These are phyloP conservation scores for Cyberlindnera maritima DNA, from an alignment of 805 yeast species.

Conservation along the genomic window DNA sequence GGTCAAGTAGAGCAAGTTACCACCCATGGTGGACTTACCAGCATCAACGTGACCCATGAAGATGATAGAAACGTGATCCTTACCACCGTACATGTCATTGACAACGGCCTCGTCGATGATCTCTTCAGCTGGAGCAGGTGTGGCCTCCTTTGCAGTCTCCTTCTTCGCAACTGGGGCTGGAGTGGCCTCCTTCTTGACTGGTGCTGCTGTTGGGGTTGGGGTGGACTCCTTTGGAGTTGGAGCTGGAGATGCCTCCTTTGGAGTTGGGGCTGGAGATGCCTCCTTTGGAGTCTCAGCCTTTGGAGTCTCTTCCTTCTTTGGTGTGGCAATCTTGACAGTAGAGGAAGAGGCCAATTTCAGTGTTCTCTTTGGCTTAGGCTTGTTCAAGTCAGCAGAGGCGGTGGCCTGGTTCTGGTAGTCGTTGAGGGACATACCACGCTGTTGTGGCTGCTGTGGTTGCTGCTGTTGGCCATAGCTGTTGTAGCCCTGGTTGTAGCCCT, in stretches of 20 bases:
- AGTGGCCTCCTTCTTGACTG: slow-evolving; percentile 15
- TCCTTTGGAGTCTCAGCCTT: slow-evolving; percentile 27
- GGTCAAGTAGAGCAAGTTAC: slow-evolving; percentile 87
- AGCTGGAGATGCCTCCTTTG: slow-evolving; percentile 16
- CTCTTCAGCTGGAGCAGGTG: slow-evolving; percentile 45
- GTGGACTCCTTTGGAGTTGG: slow-evolving; percentile 27
- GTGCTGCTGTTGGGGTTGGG: slow-evolving; percentile 27
- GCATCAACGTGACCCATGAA: slow-evolving; percentile 99
- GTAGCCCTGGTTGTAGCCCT: slow-evolving; percentile 14
- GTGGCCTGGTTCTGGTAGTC: slow-evolving; percentile 67
- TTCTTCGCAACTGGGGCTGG: slow-evolving; percentile 19
- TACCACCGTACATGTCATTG: slow-evolving; percentile 92
- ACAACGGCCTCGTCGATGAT: slow-evolving; percentile 83
- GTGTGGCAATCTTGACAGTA: slow-evolving; percentile 59
- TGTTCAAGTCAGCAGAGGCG: slow-evolving; percentile 21
- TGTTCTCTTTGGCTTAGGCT: slow-evolving; percentile 48
- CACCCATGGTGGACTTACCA: slow-evolving; percentile 99
- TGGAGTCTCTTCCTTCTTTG: slow-evolving; percentile 32
- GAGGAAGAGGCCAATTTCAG: slow-evolving; percentile 65
- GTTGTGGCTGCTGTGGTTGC: slow-evolving; percentile 29
- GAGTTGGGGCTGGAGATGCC: neutral
- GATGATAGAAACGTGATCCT: slow-evolving; percentile 93
- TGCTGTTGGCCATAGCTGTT: slow-evolving; percentile 17
- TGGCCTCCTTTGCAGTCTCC: slow-evolving; percentile 14
- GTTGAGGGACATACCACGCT: slow-evolving; percentile 70